Evolutionary conservation across 257 asterid species (phyloP).

Genomic region (Nicotiana undulata): DNA sequence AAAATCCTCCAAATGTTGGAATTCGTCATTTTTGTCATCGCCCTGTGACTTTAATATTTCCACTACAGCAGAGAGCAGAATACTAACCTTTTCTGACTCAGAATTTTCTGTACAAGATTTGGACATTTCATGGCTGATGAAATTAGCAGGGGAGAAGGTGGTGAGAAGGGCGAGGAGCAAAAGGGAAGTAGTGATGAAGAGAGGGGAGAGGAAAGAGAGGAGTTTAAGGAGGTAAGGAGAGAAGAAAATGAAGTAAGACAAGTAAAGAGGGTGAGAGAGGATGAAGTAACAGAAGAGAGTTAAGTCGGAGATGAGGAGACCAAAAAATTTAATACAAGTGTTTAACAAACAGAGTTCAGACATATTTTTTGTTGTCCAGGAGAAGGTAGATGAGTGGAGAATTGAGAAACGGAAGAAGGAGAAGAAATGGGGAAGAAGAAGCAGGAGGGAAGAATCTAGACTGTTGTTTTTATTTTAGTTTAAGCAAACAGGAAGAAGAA

Average conservation of each 20-base stretch:
- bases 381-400: neutral
- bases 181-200: constrained; percentile 54
- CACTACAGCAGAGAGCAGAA: constrained; percentile 7
- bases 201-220: constrained; percentile 65
- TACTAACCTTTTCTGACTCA: neutral
- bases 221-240: constrained; percentile 45
- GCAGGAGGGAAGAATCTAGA: constrained; percentile 27
- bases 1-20: constrained; percentile 27
- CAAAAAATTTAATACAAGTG: constrained; percentile 22
- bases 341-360: constrained; percentile 30
- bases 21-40: constrained; percentile 5
- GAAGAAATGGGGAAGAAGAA: constrained; percentile 36
- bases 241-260: constrained; percentile 57
- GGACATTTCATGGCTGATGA: neutral
- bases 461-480: neutral
- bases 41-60: constrained; percentile 13
- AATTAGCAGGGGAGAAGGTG: neutral
- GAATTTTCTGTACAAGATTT: neutral
- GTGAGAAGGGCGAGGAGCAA: constrained; percentile 38
- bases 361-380: constrained; percentile 21
- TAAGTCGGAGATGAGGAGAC: constrained; percentile 33
- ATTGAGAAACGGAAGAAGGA: constrained; percentile 29
- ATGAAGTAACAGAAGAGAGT: constrained; percentile 25
- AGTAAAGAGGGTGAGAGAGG: constrained; percentile 58
- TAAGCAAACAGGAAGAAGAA: neutral